Percentiles rank a stretch among this genome's conserved stretches.
Evolutionary conservation across 257 asterid genomes (phyloP).

Genomic region (Salvia miltiorrhiza): DNA sequence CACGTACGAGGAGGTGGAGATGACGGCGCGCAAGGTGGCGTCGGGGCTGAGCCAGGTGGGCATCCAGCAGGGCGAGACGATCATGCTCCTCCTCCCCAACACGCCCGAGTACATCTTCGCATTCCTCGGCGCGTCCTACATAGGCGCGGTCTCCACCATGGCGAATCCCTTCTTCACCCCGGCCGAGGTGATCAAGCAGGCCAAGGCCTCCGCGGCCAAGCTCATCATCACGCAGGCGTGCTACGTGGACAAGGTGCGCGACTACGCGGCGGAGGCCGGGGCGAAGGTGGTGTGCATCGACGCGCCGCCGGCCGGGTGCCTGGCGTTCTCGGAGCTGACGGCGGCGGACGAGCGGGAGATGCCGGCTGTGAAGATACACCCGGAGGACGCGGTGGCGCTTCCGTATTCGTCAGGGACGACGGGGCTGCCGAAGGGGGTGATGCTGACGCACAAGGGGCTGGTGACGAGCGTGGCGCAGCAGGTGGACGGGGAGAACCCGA

Average conservation of each 20-base stretch:
- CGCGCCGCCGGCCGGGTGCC: conserved; percentile 38
- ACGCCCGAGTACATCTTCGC: conserved; percentile 65
- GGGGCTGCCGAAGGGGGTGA: conserved; percentile 91
- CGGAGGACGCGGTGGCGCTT: conserved; percentile 81
- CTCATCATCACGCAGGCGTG: conserved; percentile 49
- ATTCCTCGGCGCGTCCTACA: conserved; percentile 74
- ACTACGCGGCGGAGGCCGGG: conserved; percentile 31
- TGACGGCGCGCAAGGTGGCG: conserved; percentile 49
- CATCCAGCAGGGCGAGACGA: conserved; percentile 48
- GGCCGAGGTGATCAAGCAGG: conserved; percentile 64
- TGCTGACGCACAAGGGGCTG: conserved; percentile 84
- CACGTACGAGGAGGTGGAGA: conserved; percentile 69
- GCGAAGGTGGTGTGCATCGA: conserved; percentile 48
- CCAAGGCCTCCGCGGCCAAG: conserved; percentile 52
- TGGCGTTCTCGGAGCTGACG: conserved; percentile 50
- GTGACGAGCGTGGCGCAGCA: conserved; percentile 92
- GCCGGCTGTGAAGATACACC: conserved; percentile 54
- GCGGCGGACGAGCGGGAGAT: conserved; percentile 50
- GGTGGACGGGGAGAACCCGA: conserved; percentile 89
- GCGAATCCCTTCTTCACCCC: conserved; percentile 84
- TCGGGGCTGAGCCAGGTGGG: conserved; percentile 60
- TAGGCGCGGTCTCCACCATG: conserved; percentile 69
- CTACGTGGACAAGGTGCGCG: conserved; percentile 58
- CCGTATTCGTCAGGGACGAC: conserved; percentile 96
- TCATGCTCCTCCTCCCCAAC: conserved; percentile 84